Percentiles rank a stretch among this genome's conserved stretches.
Evolutionary conservation across 768 basidiomycete genomes (phyloP).

Genomic region (Suillus subaureus): DNA sequence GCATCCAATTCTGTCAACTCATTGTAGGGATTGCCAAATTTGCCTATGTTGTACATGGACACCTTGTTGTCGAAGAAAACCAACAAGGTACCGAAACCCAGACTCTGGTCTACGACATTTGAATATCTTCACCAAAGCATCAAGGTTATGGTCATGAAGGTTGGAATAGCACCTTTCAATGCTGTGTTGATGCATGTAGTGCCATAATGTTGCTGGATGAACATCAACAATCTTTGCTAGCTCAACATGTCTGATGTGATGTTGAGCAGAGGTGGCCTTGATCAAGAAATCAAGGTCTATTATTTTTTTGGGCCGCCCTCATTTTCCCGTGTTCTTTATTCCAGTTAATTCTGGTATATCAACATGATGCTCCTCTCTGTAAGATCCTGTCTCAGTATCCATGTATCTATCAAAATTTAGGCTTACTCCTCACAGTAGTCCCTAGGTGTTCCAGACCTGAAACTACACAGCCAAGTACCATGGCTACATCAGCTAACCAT

Average conservation of each 20-base stretch:
- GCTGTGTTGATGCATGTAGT: slow-evolving; percentile 14
- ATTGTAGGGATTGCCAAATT: slow-evolving; percentile 12
- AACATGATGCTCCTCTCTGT: slow-evolving; percentile 1
- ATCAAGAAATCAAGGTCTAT: slow-evolving; percentile 12
- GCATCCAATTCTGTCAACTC: slow-evolving; percentile 13
- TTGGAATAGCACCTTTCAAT: slow-evolving; percentile 15
- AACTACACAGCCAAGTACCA: slow-evolving; percentile 11
- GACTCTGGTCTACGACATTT: slow-evolving; percentile 17
- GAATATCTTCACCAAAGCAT: slow-evolving; percentile 17
- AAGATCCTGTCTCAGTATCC: background rate
- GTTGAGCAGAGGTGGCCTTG: slow-evolving; percentile 11
- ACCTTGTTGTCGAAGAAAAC: slow-evolving; percentile 16
- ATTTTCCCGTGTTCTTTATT: slow-evolving; percentile 3
- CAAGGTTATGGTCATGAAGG: slow-evolving; percentile 22
- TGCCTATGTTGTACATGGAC: slow-evolving; percentile 18
- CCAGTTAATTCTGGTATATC: slow-evolving; percentile 3
- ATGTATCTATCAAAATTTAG: background rate
- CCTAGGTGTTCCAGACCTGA: slow-evolving; percentile 2
- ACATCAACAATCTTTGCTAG: slow-evolving; percentile 16
- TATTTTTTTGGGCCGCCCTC: slow-evolving; percentile 17
- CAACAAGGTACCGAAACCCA: slow-evolving; percentile 20
- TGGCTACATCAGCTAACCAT: slow-evolving; percentile 15
- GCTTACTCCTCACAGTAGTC: background rate
- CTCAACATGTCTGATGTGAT: slow-evolving; percentile 9
- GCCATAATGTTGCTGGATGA: slow-evolving; percentile 17